Base-by-base conservation (phyloP, 495 filamentous ascomycete genomes). In the Chlorociboria aeruginascens region DNA sequence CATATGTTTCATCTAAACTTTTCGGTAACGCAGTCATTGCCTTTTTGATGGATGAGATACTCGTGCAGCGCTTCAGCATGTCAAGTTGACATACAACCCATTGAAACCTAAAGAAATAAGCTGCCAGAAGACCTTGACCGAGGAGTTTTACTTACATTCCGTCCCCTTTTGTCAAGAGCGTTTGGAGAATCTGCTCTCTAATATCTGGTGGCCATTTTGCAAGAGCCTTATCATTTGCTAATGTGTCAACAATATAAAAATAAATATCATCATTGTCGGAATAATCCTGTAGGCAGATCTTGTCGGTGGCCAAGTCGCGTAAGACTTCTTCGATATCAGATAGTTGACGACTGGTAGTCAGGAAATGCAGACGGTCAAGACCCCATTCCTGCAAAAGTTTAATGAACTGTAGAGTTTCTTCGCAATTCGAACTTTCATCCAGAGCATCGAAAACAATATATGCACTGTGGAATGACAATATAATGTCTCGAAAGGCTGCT, bases 381-480 rank as follows among this genome's bases (percentile, higher is more conserved):
- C 41, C 43, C 49, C 49, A 51, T 20, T 30, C 43, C n/a, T 45
- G 49, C 10, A 45, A 34, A 6, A 35, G 12, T 14, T 46, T 14
- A 13, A 51, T 45, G 14, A 51, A 46, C 30, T 34, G 32, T 38
- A 46, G 34, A 32, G 46, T 36, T 29, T 51, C 49, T 10, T 46
- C 49, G 16, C 43, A 45, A 41, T 51, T 32, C 12, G 28, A 13
- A 33, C 49, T 51, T 45, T 67, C 63, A 50, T 67, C 61, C 1
- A 65, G 42, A 32, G 56, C 63, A 51, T 67, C 64, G 7, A 67
- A 48, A 20, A 67, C 34, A 20, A 63, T 52, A 38, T 57, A 59
- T 8, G 54, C 51, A 12, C 47, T 43, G 3, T 52, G 13, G 33
- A 60, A 63, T 9, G 29, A 41, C 1, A 33, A 33, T 3, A 52